phyloP scores from a whole-genome alignment of 2,329 filamentous ascomycete genomes.

The Ustilaginoidea virens region DNA sequence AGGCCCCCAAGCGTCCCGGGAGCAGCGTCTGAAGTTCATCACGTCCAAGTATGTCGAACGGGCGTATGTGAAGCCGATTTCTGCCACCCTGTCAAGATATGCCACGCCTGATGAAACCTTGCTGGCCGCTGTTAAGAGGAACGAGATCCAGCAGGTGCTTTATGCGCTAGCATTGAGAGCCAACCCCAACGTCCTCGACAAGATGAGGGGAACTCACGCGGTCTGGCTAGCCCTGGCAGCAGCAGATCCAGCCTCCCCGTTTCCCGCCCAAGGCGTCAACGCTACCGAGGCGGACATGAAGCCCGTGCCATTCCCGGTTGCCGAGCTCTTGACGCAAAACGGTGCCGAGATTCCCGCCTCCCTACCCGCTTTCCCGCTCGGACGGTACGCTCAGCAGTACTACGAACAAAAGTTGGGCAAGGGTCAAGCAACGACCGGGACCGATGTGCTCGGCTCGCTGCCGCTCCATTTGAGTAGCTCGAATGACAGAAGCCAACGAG shows the following conservation, averaged over 20 bases:
- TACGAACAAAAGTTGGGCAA: slow-evolving; percentile 60
- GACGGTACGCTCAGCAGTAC: slow-evolving; percentile 65
- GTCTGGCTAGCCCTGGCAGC: slow-evolving; percentile 85
- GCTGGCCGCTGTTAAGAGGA: slow-evolving; percentile 85
- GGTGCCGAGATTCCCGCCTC: slow-evolving; percentile 71
- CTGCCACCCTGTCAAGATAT: slow-evolving; percentile 59
- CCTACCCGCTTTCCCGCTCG: slow-evolving; percentile 70
- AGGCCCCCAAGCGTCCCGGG: slow-evolving; percentile 60
- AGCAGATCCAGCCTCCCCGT: slow-evolving; percentile 75
- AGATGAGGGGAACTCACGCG: slow-evolving; percentile 73
- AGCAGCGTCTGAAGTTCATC: slow-evolving; percentile 88
- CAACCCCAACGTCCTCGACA: slow-evolving; percentile 76
- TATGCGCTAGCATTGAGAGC: slow-evolving; percentile 77
- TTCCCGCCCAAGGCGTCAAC: slow-evolving; percentile 27
- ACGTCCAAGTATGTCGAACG: slow-evolving; percentile 86
- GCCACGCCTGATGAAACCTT: slow-evolving; percentile 73
- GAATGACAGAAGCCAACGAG: slow-evolving; percentile 37
- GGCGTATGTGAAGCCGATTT: slow-evolving; percentile 65
- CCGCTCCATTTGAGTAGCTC: slow-evolving; percentile 28
- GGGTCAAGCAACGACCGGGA: slow-evolving; percentile 23
- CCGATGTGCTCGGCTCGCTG: slow-evolving; percentile 46
- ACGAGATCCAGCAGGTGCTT: slow-evolving; percentile 85
- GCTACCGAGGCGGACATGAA: slow-evolving; percentile 31
- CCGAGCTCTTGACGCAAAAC: slow-evolving; percentile 85
- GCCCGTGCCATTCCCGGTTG: slow-evolving; percentile 64